Conservation (phyloP, 1,139 yeast genomes). For the Blastobotrys serpentis region DNA sequence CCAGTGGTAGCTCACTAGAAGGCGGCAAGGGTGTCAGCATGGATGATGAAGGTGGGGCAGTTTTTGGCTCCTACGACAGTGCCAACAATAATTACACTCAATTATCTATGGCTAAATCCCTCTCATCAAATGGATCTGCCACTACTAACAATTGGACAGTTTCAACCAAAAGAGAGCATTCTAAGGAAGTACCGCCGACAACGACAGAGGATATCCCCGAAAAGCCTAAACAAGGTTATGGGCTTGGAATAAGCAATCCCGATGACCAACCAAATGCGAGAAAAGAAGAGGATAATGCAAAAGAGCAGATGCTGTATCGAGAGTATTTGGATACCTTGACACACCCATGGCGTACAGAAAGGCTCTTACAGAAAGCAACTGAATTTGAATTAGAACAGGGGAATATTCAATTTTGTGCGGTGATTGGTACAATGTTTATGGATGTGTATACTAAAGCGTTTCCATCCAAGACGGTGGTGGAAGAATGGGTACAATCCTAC, state of each 20-base stretch:
- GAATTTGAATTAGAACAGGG: conserved; percentile 62
- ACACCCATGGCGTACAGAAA: conserved; percentile 51
- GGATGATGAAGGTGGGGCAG: background rate
- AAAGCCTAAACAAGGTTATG: conserved; percentile 2
- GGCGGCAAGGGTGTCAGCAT: background rate
- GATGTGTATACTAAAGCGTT: conserved; percentile 40
- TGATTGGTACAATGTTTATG: conserved; percentile 58
- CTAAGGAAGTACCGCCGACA: background rate
- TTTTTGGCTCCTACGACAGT: conserved; percentile 7
- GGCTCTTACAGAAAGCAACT: conserved; percentile 47
- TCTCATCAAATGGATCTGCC: background rate
- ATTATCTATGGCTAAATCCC: background rate
- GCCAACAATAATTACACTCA: conserved; percentile 1
- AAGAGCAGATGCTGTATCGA: conserved; percentile 11
- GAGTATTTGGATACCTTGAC: conserved; percentile 37
- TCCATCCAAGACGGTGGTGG: conserved; percentile 22
- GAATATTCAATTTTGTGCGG: conserved; percentile 60
- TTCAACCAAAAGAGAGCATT: background rate
- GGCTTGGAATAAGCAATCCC: conserved; percentile 1
- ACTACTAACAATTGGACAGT: background rate
- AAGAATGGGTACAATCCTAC: conserved; percentile 53
- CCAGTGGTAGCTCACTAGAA: conserved; percentile 6
- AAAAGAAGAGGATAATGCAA: conserved; percentile 18
- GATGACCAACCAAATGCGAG: conserved; percentile 17
- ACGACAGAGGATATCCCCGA: background rate